These are phyloP conservation scores for Penicillium daleae DNA, from an alignment of 495 filamentous ascomycete genomes.

Conservation along the genomic window DNA sequence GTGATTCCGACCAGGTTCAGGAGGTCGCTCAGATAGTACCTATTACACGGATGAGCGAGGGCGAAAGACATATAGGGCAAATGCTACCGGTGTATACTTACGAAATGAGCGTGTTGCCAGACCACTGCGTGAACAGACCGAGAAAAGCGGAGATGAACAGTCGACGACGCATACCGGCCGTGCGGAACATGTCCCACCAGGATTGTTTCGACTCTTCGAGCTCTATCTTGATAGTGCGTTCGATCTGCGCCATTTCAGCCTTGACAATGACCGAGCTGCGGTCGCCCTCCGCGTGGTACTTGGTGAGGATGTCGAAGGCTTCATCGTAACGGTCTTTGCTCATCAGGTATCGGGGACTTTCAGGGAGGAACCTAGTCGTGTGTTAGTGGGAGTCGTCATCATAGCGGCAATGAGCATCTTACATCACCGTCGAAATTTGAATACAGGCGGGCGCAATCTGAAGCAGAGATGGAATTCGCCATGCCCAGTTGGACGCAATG, in stretches of 20 bases:
- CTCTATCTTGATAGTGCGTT: slow-evolving; percentile 60
- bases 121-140: slow-evolving; percentile 67
- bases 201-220: slow-evolving; percentile 54
- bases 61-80: background rate
- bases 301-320: slow-evolving; percentile 57
- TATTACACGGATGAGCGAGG: slow-evolving; percentile 23
- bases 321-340: slow-evolving; percentile 62
- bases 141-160: slow-evolving; percentile 60
- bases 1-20: slow-evolving; percentile 54
- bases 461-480: slow-evolving; percentile 64
- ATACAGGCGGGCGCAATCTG: slow-evolving; percentile 50
- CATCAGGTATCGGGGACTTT: slow-evolving; percentile 63
- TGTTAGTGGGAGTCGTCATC: slow-evolving; percentile 1
- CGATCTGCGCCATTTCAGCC: slow-evolving; percentile 65
- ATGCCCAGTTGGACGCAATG: slow-evolving; percentile 62
- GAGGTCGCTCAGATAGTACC: slow-evolving; percentile 58
- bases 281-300: slow-evolving; percentile 66
- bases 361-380: slow-evolving; percentile 54
- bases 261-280: slow-evolving; percentile 56
- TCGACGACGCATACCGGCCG: slow-evolving; percentile 58
- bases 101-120: slow-evolving; percentile 66
- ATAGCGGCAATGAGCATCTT: slow-evolving; percentile 12
- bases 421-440: slow-evolving; percentile 46
- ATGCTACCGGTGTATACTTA: slow-evolving; percentile 27
- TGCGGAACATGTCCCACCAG: slow-evolving; percentile 59